Percentiles rank a stretch among this genome's conserved stretches.
phyloP scores from a whole-genome alignment of 306 rosid species.

The Vigna nakashimae region DNA sequence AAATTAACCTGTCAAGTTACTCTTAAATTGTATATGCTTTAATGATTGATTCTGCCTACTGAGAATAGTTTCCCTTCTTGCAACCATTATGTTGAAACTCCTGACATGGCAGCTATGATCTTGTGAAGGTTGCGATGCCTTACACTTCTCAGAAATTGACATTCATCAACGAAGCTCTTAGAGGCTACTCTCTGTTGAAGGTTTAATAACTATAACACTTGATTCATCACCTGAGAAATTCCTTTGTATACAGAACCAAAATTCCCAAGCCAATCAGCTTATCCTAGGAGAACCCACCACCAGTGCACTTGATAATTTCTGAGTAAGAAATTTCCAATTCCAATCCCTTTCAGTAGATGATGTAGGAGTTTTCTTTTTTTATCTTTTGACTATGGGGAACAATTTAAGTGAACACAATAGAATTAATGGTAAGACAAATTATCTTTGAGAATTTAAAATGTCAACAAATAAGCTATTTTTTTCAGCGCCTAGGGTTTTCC shows the following conservation, averaged over 20 bases:
- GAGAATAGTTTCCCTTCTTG: constrained; percentile 42
- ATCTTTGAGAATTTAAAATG: too few species aligned
- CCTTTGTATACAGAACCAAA: constrained; percentile 57
- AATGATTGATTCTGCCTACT: too few species aligned
- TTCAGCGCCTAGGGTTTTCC: too few species aligned
- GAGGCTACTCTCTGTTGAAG: constrained; percentile 47
- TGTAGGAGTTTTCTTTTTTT: constrained; percentile 15
- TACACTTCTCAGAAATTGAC: constrained; percentile 38
- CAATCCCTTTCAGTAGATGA: neutral
- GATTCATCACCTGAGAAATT: constrained; percentile 25
- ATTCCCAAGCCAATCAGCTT: constrained; percentile 50
- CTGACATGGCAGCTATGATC: constrained; percentile 44
- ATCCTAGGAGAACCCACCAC: constrained; percentile 41
- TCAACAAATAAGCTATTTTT: constrained; percentile 33
- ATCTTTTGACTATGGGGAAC: neutral
- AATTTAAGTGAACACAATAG: constrained; percentile 29
- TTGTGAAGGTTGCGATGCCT: constrained; percentile 52
- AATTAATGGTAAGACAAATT: constrained; percentile 14
- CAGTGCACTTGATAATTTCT: constrained; percentile 39
- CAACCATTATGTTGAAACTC: constrained; percentile 48
- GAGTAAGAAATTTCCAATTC: constrained; percentile 43
- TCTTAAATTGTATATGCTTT: constrained; percentile 25
- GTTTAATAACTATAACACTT: constrained; percentile 40
- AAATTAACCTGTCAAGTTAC: neutral
- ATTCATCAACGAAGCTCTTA: constrained; percentile 40